Evolutionary conservation across 2,329 filamentous ascomycete genomes (phyloP), one percentile per base, ranked within the genome.

Genomic region (Monilinia fructigena): DNA sequence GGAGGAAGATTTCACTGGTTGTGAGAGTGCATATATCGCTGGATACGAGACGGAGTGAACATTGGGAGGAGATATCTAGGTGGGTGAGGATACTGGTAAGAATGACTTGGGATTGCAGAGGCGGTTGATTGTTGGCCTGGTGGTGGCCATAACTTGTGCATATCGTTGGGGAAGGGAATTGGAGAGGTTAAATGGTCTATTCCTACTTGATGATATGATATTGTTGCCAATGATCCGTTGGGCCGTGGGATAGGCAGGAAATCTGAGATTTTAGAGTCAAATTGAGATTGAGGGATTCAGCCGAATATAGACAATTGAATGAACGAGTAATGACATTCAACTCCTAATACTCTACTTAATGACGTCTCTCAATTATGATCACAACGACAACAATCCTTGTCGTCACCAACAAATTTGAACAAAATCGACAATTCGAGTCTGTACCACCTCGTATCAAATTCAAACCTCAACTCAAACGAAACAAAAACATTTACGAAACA

Each of bases 11-110:
- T 66, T 82, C 80, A 75, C 85, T 87, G 72, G 89, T 91, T 74
- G 89, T 82, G 71, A 90, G 82, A 71, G 88, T 86, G 76, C 87
- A 88, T 78, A 87, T 89, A 72, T 89, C 87, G 73, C 89, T 87
- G 73, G 85, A 90, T 72, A 87, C 83, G 65, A 89, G 82, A 68
- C 90, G 86, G 63, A 93, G 74, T 69, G 83, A 80, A 78, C 84
- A 84, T 69, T 86, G 71, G 12, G 70, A 68, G n/a, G 62, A 64
- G 42, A 65, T 73, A 60, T 76, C 74, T 64, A 76, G 31, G 55
- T 74, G 67, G 65, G 70, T 67, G 68, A 76, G 69, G 59, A 77
- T 66, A 40, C 47, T 67, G 65, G 68, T 68, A 54, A 71, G 71
- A 52, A 77, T 70, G 11, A 59, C 59, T n/a, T 73, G 70, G 70